Base-by-base conservation (phyloP, 768 basidiomycete genomes). In the Boletus vermiculosoides region DNA sequence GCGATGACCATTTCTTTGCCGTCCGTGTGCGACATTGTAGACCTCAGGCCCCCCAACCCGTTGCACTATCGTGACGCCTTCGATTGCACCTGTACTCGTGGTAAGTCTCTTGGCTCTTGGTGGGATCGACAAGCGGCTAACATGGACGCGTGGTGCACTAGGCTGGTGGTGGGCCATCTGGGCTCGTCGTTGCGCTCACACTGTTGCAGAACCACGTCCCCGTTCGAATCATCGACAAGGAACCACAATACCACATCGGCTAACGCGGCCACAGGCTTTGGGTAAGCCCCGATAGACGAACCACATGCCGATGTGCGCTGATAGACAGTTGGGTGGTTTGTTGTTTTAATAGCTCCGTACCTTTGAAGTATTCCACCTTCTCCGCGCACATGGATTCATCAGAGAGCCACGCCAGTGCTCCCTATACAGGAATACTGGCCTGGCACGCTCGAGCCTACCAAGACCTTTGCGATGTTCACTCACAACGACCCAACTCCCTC, bases 201-300 rank as follows among this genome's bases (percentile, higher is more conserved):
- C 65, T 77, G 25, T 63, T 78, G 16, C 71, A 71, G 22, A 80
- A 81, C 64, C 74, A 76, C 5, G 66, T 83, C 18, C 73, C 78
- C 11, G 76, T 84, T 8, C 78, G 81, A 20, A 76, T 85, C 28
- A 77, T 84, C 45, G 78, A 84, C 55, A 80, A 80, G 58, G 75
- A 74, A 49, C 61, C 69, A 0, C 50, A 68, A 0, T 70, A 73
- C 11, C 71, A 66, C 15, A 59, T 74, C 16, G 76, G 76, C 3
- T 73, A 77, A 55, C 74, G 79, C 3, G 74, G 73, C 4, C 67
- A 66, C 5, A 77, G 70, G 4, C 59, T 81, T 28, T 76, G 75
- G 73, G 78, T 77, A 40, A 36, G 69, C 30, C 54, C 11, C 16
- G 15, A 28, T 30, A 3, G 44, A 44, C 1, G 18, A 6, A 10